Conservation (phyloP, 2,329 filamentous ascomycete species). For the Neonectria neomacrospora region DNA sequence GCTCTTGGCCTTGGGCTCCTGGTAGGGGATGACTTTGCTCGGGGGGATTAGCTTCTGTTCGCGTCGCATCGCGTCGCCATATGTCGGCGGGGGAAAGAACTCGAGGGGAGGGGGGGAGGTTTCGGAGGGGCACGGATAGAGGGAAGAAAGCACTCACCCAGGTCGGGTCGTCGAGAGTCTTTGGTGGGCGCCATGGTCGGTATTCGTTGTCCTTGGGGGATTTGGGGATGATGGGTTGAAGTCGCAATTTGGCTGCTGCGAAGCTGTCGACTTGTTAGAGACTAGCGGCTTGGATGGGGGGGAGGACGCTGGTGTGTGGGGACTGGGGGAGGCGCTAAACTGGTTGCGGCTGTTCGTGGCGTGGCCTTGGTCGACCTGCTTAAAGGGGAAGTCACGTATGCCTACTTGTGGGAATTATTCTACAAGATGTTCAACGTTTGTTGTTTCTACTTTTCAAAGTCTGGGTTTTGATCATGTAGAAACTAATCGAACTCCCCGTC, state of each 20-base stretch:
- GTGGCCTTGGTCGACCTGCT: constrained; percentile 26
- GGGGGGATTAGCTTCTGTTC: constrained; percentile 32
- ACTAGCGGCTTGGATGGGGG: constrained; percentile 30
- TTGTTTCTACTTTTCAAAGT: neutral
- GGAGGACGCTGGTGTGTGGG: constrained; percentile 15
- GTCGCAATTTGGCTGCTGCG: constrained; percentile 39
- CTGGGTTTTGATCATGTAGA: neutral
- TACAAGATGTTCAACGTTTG: too few species aligned
- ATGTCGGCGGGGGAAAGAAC: neutral
- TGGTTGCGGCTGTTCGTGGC: constrained; percentile 25
- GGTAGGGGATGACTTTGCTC: constrained; percentile 95
- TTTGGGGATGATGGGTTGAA: constrained; percentile 20
- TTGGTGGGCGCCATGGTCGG: constrained; percentile 54
- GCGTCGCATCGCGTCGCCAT: constrained; percentile 14
- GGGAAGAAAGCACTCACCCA: constrained; percentile 49
- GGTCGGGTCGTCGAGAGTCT: constrained; percentile 57
- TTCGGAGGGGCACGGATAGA: neutral
- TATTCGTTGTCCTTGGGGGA: constrained; percentile 24
- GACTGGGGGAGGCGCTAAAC: constrained; percentile 32
- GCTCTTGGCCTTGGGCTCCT: constrained; percentile 75
- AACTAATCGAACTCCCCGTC: neutral
- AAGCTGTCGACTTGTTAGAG: constrained; percentile 28
- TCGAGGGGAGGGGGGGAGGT: neutral
- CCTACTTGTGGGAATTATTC: neutral
- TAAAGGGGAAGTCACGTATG: constrained; percentile 26